Evolutionary conservation across 2,329 filamentous ascomycete species (phyloP).

Genomic region (Aschersonia sp.): DNA sequence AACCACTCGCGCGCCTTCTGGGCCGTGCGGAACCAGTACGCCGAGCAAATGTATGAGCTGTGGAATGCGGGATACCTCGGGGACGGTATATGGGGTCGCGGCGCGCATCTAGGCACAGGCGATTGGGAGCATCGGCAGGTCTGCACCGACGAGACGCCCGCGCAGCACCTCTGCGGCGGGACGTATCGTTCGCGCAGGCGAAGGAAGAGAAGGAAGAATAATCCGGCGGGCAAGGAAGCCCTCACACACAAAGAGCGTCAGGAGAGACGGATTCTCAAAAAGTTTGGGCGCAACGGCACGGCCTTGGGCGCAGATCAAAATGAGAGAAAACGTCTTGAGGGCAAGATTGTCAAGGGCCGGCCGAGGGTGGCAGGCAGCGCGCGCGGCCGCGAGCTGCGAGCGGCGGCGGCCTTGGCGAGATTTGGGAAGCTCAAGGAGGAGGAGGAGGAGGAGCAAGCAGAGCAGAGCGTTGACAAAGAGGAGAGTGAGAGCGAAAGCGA

Average conservation of each 20-base stretch:
- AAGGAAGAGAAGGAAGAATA: slow-evolving; percentile 40
- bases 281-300: slow-evolving; percentile 59
- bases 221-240: slow-evolving; percentile 30
- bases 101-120: slow-evolving; percentile 46
- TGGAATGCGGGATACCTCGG: slow-evolving; percentile 61
- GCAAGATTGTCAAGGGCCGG: slow-evolving; percentile 45
- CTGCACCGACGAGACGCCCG: slow-evolving; percentile 38
- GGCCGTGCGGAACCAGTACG: slow-evolving; percentile 61
- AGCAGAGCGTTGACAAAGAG: slow-evolving; percentile 19
- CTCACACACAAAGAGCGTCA: slow-evolving; percentile 58
- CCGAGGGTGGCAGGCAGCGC: slow-evolving; percentile 63
- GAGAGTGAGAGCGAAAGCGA: slow-evolving; percentile 25
- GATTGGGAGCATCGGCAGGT: slow-evolving; percentile 40
- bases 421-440: slow-evolving; percentile 35
- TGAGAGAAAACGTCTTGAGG: slow-evolving; percentile 48
- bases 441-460: slow-evolving; percentile 27
- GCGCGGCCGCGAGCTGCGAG: slow-evolving; percentile 59
- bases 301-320: slow-evolving; percentile 55
- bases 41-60: slow-evolving; percentile 52
- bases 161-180: slow-evolving; percentile 67
- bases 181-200: slow-evolving; percentile 51
- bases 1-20: slow-evolving; percentile 75
- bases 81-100: slow-evolving; percentile 72
- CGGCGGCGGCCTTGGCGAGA: slow-evolving; percentile 60
- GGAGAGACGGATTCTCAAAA: slow-evolving; percentile 56